phyloP scores from a whole-genome alignment of 805 yeast genomes.

The Yarrowia sp. region DNA sequence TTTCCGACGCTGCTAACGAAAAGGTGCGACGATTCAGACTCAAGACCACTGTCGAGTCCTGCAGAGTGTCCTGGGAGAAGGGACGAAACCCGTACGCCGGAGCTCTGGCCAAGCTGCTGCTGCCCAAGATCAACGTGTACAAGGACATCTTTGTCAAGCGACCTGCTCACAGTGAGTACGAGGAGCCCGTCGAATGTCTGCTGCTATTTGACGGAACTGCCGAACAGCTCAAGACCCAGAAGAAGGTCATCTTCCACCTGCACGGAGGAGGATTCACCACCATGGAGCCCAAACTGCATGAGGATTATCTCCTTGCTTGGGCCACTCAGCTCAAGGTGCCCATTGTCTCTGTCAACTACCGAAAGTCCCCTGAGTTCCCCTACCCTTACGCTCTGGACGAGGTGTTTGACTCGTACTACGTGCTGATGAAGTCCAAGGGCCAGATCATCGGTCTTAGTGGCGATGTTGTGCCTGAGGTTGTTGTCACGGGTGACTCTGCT shows the following conservation, averaged over 20 bases:
- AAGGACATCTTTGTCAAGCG: slow-evolving; percentile 31
- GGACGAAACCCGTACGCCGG: slow-evolving; percentile 33
- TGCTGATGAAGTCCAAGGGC: slow-evolving; percentile 29
- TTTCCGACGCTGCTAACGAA: slow-evolving; percentile 38
- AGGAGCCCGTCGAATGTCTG: slow-evolving; percentile 30
- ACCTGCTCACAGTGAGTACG: slow-evolving; percentile 32
- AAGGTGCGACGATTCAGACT: slow-evolving; percentile 35
- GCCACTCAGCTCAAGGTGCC: slow-evolving; percentile 29
- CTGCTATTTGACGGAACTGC: slow-evolving; percentile 36
- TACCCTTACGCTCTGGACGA: slow-evolving; percentile 48
- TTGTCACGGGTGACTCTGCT: slow-evolving; percentile 50
- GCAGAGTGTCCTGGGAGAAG: slow-evolving; percentile 38
- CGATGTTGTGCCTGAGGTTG: slow-evolving; percentile 36
- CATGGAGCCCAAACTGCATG: slow-evolving; percentile 34
- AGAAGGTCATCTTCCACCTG: slow-evolving; percentile 31
- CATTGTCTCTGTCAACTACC: slow-evolving; percentile 47
- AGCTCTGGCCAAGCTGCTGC: slow-evolving; percentile 28
- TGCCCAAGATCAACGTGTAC: slow-evolving; percentile 31
- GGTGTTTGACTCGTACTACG: slow-evolving; percentile 37
- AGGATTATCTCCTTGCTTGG: slow-evolving; percentile 33
- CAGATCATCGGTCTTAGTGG: slow-evolving; percentile 29
- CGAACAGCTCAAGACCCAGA: slow-evolving; percentile 31
- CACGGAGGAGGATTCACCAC: slow-evolving; percentile 39
- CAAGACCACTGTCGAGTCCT: slow-evolving; percentile 34
- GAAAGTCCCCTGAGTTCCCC: slow-evolving; percentile 51